phyloP scores from a whole-genome alignment of 495 filamentous ascomycete genomes.

The Annulohypoxylon bovei region DNA sequence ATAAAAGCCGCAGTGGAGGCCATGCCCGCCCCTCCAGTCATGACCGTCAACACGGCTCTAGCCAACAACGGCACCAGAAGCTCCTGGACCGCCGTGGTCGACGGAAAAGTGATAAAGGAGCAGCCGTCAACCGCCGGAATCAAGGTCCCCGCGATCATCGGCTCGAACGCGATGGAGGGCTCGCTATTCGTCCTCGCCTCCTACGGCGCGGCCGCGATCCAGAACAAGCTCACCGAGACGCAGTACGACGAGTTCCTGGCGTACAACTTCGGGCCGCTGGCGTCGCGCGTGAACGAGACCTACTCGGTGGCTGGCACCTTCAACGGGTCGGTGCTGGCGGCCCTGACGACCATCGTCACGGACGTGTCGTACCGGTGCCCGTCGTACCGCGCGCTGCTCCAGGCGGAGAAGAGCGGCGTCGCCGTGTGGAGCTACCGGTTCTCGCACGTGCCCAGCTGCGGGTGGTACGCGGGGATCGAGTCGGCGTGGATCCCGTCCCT shows the following conservation, averaged over 20 bases:
- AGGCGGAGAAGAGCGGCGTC: conserved; percentile 38
- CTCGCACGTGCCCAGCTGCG: conserved; percentile 49
- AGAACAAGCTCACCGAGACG: conserved; percentile 4
- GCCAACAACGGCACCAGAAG: conserved; percentile 26
- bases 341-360: conserved; percentile 40
- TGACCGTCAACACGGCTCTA: conserved; percentile 16
- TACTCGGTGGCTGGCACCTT: conserved; percentile 46
- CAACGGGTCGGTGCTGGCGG: conserved; percentile 28
- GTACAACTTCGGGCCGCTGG: conserved; percentile 47
- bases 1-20: conserved; percentile 8
- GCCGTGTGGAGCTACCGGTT: conserved; percentile 51
- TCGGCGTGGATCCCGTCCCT: conserved; percentile 26
- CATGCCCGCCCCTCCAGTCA: conserved; percentile 16
- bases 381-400: conserved; percentile 38
- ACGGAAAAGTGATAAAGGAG: conserved; percentile 49
- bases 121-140: conserved; percentile 47
- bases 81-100: conserved; percentile 45
- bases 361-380: conserved; percentile 49
- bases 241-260: conserved; percentile 43
- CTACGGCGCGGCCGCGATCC: conserved; percentile 9
- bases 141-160: conserved; percentile 52
- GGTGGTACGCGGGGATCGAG: conserved; percentile 39
- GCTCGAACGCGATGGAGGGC: conserved; percentile 47
- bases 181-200: conserved; percentile 32
- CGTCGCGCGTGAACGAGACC: conserved; percentile 44